Base-by-base conservation (phyloP, 495 filamentous ascomycete genomes). In the Lasiosphaeriaceae sp. region DNA sequence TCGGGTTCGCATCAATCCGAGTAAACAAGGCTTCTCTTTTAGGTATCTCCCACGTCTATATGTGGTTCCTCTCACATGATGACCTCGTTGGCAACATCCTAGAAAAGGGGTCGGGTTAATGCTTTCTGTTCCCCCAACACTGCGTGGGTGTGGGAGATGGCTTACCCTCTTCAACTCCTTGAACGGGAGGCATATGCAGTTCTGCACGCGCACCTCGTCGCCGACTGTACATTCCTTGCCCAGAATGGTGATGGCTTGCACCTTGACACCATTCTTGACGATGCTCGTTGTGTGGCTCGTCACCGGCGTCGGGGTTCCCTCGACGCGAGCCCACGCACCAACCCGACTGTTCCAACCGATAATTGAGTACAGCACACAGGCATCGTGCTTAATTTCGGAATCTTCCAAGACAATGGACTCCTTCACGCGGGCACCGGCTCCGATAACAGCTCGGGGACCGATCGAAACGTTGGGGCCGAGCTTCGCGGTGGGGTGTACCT, bases 111-210 rank as follows among this genome's bases (percentile, higher is more conserved):
- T 5, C 39, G 24, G 57, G 49, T 80, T 58, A 80, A 78, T 69
- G 66, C 54, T n/a, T 5, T 5, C 8, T 31, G 26, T 9, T 31
- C 26, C 14, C 20, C 11, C 46, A 50, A 21, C 56, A 48, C 23
- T 12, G 11, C 5, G 5, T 43, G 39, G 7, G 14, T 2, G 19
- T 39, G 23, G 39, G 22, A 12, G 16, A 2, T 23, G 35, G 86
- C 91, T 71, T 79, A 96, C 93, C 78, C 90, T 84, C 84, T 97
- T 99, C 69, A 99, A 77, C 74, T 97, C 95, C 83, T 99, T 99
- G 71, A 92, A 96, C 22, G 94, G 94, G 77, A 99, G 73, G 74
- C 94, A 97, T 55, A 99, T 87, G 71, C 94, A 99, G 77, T 99
- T 99, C 77, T 97, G 94, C 62, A 99, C 92, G 52, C 92, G 85